phyloP scores from a whole-genome alignment of 2,329 filamentous ascomycete genomes.

The Colletotrichum sublineola region DNA sequence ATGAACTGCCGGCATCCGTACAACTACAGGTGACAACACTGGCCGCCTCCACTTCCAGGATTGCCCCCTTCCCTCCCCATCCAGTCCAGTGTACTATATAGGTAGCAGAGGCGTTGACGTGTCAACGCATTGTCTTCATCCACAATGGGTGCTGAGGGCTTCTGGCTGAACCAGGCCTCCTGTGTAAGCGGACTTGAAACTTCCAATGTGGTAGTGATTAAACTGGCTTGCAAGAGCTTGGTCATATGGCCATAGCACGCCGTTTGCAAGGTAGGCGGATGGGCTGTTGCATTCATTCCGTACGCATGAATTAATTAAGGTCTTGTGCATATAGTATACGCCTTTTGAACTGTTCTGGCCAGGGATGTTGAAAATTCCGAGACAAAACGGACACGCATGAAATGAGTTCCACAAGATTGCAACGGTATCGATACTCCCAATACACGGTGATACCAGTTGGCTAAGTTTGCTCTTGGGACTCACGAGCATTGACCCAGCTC shows the following conservation, averaged over 20 bases:
- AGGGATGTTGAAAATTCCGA: background rate
- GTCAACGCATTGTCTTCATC: constrained; percentile 49
- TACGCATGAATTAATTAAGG: background rate
- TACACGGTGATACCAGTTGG: too few relatives aligned
- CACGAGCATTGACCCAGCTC: background rate
- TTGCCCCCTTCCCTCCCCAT: too few relatives aligned
- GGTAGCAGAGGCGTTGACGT: constrained; percentile 43
- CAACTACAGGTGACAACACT: too few relatives aligned
- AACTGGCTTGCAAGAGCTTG: background rate
- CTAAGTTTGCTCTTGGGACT: background rate
- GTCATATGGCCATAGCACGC: background rate
- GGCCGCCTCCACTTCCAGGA: too few relatives aligned
- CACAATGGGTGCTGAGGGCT: constrained; percentile 45
- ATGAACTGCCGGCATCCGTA: background rate
- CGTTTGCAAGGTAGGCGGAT: background rate
- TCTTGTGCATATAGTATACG: background rate
- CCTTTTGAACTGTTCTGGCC: background rate
- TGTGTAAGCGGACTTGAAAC: too few relatives aligned
- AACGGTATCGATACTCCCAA: background rate
- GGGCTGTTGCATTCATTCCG: background rate
- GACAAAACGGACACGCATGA: background rate
- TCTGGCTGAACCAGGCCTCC: background rate
- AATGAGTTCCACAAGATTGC: background rate
- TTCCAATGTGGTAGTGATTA: too few relatives aligned
- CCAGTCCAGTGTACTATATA: background rate